These are phyloP conservation scores for Rhizopogon rudus DNA, from an alignment of 768 basidiomycete species.

Conservation along the genomic window DNA sequence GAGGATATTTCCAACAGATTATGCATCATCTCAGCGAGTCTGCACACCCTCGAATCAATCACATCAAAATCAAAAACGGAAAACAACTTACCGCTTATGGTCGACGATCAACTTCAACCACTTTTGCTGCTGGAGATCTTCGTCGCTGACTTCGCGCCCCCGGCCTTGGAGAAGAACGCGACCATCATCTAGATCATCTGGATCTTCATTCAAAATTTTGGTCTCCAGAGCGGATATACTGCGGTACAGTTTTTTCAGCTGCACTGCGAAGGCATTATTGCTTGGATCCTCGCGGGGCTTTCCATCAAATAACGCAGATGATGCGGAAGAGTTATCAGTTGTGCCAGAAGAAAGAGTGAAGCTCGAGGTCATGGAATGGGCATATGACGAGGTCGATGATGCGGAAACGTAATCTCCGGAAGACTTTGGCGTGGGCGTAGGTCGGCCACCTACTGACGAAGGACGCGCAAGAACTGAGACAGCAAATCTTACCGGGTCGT, in stretches of 20 bases:
- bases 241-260: slow-evolving; percentile 82
- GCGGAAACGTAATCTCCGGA: slow-evolving; percentile 71
- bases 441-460: slow-evolving; percentile 27
- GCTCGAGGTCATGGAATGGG: slow-evolving; percentile 57
- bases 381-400: slow-evolving; percentile 71
- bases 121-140: slow-evolving; percentile 69
- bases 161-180: slow-evolving; percentile 30
- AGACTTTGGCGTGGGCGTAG: slow-evolving; percentile 50
- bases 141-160: slow-evolving; percentile 32
- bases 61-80: slow-evolving; percentile 1
- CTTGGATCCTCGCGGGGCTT: slow-evolving; percentile 47
- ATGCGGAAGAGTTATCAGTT: slow-evolving; percentile 70
- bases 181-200: slow-evolving; percentile 43
- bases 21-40: slow-evolving; percentile 88
- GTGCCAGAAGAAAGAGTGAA: slow-evolving; percentile 73
- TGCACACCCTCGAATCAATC: slow-evolving; percentile 27
- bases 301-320: slow-evolving; percentile 65
- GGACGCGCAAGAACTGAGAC: slow-evolving; percentile 52
- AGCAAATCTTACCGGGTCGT: slow-evolving; percentile 83
- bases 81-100: slow-evolving; percentile 75
- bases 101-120: slow-evolving; percentile 67
- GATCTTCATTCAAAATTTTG: slow-evolving; percentile 61
- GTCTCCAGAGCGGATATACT: slow-evolving; percentile 76
- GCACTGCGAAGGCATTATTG: slow-evolving; percentile 63
- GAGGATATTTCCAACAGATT: slow-evolving; percentile 82